A percentile compares a stretch with the other conserved stretches of the same genome.
These are phyloP conservation scores for Globisporangium nagaii DNA, from an alignment of 352 stramenopile genomes.

Conservation along the genomic window DNA sequence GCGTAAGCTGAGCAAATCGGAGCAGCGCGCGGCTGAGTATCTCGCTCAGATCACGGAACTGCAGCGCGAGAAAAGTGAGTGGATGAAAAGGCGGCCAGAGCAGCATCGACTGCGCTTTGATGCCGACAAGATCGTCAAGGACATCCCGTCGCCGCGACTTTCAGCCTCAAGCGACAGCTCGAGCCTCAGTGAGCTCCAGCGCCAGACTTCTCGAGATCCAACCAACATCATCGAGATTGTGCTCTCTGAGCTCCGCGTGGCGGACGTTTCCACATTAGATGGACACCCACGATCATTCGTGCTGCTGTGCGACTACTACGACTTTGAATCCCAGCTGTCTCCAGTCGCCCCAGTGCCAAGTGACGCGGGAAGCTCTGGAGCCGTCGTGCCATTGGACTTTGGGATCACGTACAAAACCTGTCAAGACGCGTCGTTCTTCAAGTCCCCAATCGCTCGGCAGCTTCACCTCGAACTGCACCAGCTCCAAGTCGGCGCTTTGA, in stretches of 20 bases:
- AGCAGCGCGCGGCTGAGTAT: slow-evolving; percentile 17
- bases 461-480: slow-evolving; percentile 23
- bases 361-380: too few species aligned
- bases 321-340: slow-evolving; percentile 36
- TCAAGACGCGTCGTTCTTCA: slow-evolving; percentile 19
- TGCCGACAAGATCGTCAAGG: neutral
- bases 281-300: neutral
- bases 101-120: neutral
- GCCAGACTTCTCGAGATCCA: neutral
- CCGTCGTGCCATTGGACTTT: slow-evolving; percentile 16
- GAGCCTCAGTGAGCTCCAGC: neutral
- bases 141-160: neutral
- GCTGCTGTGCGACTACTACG: slow-evolving; percentile 35
- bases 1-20: slow-evolving; percentile 13
- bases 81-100: slow-evolving; percentile 4
- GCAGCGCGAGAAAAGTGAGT: slow-evolving; percentile 11
- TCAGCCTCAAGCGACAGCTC: neutral
- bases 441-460: slow-evolving; percentile 6
- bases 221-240: slow-evolving; percentile 16
- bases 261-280: neutral
- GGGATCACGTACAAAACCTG: slow-evolving; percentile 26
- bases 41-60: slow-evolving; percentile 19
- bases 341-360: slow-evolving; percentile 12
- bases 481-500: neutral
- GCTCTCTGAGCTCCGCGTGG: slow-evolving; percentile 8